Evolutionary conservation across 192 early-diverging fungal species (phyloP).

Genomic region (Chytriomyces confervae): DNA sequence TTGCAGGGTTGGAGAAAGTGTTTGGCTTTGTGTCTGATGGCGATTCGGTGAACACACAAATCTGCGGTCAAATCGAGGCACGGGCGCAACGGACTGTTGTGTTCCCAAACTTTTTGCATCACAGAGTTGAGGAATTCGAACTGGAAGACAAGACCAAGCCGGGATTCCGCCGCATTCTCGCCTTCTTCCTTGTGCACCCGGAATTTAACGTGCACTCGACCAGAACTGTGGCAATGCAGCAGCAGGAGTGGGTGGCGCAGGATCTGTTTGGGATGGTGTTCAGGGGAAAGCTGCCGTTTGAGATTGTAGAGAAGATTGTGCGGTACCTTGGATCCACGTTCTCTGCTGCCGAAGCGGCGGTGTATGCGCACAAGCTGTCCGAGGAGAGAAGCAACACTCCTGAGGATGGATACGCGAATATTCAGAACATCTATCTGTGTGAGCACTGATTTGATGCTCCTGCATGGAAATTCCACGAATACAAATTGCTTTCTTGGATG

Average conservation of each 20-base stretch:
- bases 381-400: slow-evolving; percentile 9
- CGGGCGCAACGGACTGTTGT: slow-evolving; percentile 64
- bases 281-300: not conserved
- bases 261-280: not conserved
- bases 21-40: slow-evolving; percentile 41
- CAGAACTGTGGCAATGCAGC: slow-evolving; percentile 68
- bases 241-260: slow-evolving; percentile 53
- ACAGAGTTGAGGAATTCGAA: slow-evolving; percentile 64
- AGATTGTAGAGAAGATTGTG: slow-evolving; percentile 8
- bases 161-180: slow-evolving; percentile 69
- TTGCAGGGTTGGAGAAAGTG: slow-evolving; percentile 27
- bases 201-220: slow-evolving; percentile 63
- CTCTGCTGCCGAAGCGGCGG: not conserved
- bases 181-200: slow-evolving; percentile 75
- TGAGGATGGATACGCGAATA: slow-evolving; percentile 17
- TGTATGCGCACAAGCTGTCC: not conserved
- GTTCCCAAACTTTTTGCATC: slow-evolving; percentile 77
- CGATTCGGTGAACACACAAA: slow-evolving; percentile 50
- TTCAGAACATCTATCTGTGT: slow-evolving; percentile 21
- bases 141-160: slow-evolving; percentile 64
- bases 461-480: too few relatives aligned
- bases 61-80: slow-evolving; percentile 52
- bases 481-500: too few relatives aligned
- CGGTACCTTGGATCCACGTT: not conserved
- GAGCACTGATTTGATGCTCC: slow-evolving; percentile 6